phyloP scores from a whole-genome alignment of 2,329 filamentous ascomycete genomes.

The Phialophora macrospora region DNA sequence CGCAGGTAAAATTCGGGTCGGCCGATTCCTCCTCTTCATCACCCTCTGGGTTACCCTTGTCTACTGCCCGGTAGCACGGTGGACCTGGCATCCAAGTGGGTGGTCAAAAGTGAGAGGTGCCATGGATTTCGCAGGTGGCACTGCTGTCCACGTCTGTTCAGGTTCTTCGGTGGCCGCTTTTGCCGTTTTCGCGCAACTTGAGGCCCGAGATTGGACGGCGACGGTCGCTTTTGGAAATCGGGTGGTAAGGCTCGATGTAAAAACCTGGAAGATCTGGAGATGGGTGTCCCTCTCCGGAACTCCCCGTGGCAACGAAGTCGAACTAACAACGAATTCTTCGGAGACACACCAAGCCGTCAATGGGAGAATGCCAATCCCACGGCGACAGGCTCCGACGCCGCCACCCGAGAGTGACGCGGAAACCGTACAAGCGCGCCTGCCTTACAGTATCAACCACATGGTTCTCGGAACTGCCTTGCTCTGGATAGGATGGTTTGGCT shows the following conservation, averaged over 20 bases:
- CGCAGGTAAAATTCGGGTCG: slow-evolving; percentile 12
- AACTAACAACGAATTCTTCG: neutral
- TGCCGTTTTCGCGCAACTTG: slow-evolving; percentile 6
- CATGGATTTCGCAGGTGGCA: slow-evolving; percentile 22
- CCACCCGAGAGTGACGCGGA: neutral
- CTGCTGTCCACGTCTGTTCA: slow-evolving; percentile 20
- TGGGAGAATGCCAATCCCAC: neutral
- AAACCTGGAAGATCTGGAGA: slow-evolving; percentile 19
- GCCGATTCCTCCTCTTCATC: slow-evolving; percentile 17
- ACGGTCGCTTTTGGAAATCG: neutral
- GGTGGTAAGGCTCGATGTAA: neutral
- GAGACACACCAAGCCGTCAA: neutral
- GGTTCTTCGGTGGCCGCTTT: slow-evolving; percentile 17
- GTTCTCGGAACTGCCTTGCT: slow-evolving; percentile 89
- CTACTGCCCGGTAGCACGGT: slow-evolving; percentile 18
- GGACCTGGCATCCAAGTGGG: slow-evolving; percentile 14
- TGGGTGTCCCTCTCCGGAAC: neutral
- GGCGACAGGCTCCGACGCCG: neutral
- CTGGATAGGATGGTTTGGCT: slow-evolving; percentile 98
- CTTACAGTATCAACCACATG: slow-evolving; percentile 22
- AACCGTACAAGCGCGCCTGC: neutral
- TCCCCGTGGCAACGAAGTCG: neutral
- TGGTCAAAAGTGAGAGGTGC: slow-evolving; percentile 17
- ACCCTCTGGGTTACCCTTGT: slow-evolving; percentile 18
- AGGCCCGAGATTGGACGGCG: slow-evolving; percentile 1